phyloP scores from a whole-genome alignment of 2,329 filamentous ascomycete genomes.

The Fusarium sp. region DNA sequence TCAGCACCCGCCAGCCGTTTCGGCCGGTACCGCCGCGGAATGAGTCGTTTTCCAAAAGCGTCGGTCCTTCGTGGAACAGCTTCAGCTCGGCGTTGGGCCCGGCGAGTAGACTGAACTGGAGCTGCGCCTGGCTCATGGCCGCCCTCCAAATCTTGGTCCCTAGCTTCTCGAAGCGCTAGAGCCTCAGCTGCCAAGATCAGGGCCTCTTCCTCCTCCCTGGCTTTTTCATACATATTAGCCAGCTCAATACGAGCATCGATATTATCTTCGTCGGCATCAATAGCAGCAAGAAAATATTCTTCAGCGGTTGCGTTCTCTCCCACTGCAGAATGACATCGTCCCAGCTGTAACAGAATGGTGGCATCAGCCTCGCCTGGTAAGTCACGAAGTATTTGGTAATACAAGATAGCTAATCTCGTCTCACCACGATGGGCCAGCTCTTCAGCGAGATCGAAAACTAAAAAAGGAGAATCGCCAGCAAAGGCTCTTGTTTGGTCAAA shows the following conservation, averaged over 20 bases:
- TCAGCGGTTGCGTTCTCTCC: conserved; percentile 75
- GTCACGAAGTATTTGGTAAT: conserved; percentile 64
- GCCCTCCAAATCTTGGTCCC: conserved; percentile 43
- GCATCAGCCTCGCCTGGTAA: conserved; percentile 61
- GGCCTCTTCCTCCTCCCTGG: conserved; percentile 77
- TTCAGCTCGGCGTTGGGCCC: conserved; percentile 22
- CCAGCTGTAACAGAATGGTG: conserved; percentile 63
- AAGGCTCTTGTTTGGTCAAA: conserved; percentile 56
- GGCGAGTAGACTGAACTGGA: conserved; percentile 10
- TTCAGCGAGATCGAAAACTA: conserved; percentile 74
- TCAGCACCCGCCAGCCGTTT: conserved; percentile 57
- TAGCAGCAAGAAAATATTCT: conserved; percentile 77
- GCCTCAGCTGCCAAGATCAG: conserved; percentile 80
- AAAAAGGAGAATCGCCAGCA: conserved; percentile 75
- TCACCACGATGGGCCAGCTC: conserved; percentile 51
- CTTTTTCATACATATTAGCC: conserved; percentile 83
- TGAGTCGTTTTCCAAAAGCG: conserved; percentile 36
- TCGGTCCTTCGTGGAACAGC: conserved; percentile 18
- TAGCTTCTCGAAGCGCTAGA: conserved; percentile 67
- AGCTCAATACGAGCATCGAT: conserved; percentile 82
- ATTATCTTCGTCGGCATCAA: conserved; percentile 74
- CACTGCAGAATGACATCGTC: conserved; percentile 73
- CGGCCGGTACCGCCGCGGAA: conserved; percentile 56
- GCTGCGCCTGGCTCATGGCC: conserved; percentile 3
- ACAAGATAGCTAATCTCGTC: conserved; percentile 57